phyloP scores from a whole-genome alignment of 164 flowering plant species.

The Annona squamosa region DNA sequence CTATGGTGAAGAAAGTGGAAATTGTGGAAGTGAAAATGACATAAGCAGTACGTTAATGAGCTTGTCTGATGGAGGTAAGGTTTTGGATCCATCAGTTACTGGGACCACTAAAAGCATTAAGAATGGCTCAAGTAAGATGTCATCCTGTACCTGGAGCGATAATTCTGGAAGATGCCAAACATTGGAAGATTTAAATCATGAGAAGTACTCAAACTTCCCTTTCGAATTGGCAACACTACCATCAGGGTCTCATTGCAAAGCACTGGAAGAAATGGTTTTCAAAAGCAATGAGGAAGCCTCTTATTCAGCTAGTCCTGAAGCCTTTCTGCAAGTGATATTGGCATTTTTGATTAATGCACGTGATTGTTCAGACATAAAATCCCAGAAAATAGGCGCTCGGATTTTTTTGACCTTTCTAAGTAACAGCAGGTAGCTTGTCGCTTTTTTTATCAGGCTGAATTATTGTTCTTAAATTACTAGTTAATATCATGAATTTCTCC shows the following conservation, averaged over 20 bases:
- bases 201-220: slow-evolving; percentile 15
- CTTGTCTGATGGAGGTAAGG: slow-evolving; percentile 33
- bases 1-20: neutral
- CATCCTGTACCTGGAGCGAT: neutral
- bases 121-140: slow-evolving; percentile 3
- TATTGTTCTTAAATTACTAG: neutral
- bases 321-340: slow-evolving; percentile 36
- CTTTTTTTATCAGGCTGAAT: neutral
- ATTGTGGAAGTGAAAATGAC: slow-evolving; percentile 28
- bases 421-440: slow-evolving; percentile 44
- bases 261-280: slow-evolving; percentile 36
- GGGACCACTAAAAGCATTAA: slow-evolving; percentile 13
- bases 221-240: slow-evolving; percentile 33
- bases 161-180: slow-evolving; percentile 17
- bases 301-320: slow-evolving; percentile 23
- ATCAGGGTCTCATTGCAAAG: slow-evolving; percentile 45
- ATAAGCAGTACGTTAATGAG: slow-evolving; percentile 45
- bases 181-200: slow-evolving; percentile 4
- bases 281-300: slow-evolving; percentile 25
- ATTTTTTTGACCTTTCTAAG: slow-evolving; percentile 36
- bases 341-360: slow-evolving; percentile 45
- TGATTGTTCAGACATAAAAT: slow-evolving; percentile 31
- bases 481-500: neutral
- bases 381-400: slow-evolving; percentile 43
- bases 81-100: slow-evolving; percentile 25